Percentiles rank a stretch among this genome's conserved stretches.
Evolutionary conservation across 345 rosid genomes (phyloP).

Genomic region (Eutrema yunnanense): DNA sequence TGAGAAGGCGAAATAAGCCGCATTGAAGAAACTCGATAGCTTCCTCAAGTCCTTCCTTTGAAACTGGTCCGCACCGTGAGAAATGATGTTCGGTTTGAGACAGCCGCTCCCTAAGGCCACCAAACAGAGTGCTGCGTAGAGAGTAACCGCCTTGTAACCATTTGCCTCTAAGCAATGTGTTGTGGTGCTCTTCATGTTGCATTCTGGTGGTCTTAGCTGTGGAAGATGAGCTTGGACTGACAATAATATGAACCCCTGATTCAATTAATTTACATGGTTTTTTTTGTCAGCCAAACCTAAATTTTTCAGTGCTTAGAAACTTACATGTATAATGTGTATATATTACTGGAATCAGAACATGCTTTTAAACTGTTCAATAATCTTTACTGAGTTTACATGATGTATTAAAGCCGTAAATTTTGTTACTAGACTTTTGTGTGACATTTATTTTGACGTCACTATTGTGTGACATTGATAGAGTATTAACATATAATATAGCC

Average conservation of each 20-base stretch:
- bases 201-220: constrained; percentile 72
- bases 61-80: constrained; percentile 93
- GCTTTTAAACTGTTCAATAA: neutral
- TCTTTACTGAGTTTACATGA: neutral
- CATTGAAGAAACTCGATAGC: constrained; percentile 84
- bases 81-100: constrained; percentile 90
- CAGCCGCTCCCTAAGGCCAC: constrained; percentile 98
- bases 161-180: constrained; percentile 56
- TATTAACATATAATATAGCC: neutral
- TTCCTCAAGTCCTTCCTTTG: constrained; percentile 42
- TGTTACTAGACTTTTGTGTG: neutral
- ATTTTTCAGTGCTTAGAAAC: neutral
- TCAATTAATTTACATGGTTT: neutral
- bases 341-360: neutral
- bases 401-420: neutral
- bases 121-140: constrained; percentile 67
- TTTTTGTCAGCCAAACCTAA: neutral
- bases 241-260: constrained; percentile 79
- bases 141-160: constrained; percentile 56
- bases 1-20: constrained; percentile 86
- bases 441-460: neutral
- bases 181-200: constrained; percentile 40
- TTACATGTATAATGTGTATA: neutral
- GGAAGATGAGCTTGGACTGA: constrained; percentile 92
- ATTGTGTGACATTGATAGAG: neutral